Base-by-base conservation (phyloP, 2,329 filamentous ascomycete species). In the Alternaria ventricosa region DNA sequence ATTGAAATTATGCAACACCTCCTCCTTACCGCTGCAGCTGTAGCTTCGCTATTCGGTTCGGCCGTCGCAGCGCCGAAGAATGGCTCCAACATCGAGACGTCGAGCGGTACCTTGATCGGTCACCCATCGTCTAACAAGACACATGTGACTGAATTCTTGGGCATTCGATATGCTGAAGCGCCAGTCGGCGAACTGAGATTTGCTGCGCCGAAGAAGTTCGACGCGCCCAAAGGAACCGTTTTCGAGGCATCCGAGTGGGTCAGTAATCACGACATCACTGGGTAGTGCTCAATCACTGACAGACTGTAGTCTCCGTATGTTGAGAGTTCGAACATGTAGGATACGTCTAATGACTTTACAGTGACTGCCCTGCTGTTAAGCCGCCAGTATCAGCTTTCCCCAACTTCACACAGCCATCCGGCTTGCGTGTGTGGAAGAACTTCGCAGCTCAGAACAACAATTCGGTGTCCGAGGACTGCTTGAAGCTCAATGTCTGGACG, bases 151-250 rank as follows among this genome's bases (percentile, higher is more conserved):
- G 76, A 81, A 30, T 81, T 78, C 43, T 60, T 81, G 18, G 79
- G 78, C 18, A 77, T 80, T 36, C 75, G 73, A 10, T 81, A 78
- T 56, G 79, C 76, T 2, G 67, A 75, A 61, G 70, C 78, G 15
- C 78, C 79, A 10, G 60, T 76, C 18, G 78, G 75, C 9, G 65
- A 74, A 28, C 65, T 79, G 27, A 71, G 78, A 41, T 81, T 79
- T 60, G 75, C 72, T 10, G 67, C 75, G 4, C 75, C 75, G 4
- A 69, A 75, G 57, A 69, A 63, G 49, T 75, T 72, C 61, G 36
- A 68, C 28, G 71, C 74, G 22, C 68, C 68, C 27, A 28, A 36
- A 56, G 72, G 66, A 20, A 64, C 64, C 9, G 57, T 75, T 8
- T 74, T 70, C 45, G 62, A 71, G 45, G 73, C 74, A 9, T 71